A percentile compares a stretch with the other conserved stretches of the same genome.
Evolutionary conservation across 2,329 filamentous ascomycete genomes (phyloP).

Genomic region (Botrytis aclada): DNA sequence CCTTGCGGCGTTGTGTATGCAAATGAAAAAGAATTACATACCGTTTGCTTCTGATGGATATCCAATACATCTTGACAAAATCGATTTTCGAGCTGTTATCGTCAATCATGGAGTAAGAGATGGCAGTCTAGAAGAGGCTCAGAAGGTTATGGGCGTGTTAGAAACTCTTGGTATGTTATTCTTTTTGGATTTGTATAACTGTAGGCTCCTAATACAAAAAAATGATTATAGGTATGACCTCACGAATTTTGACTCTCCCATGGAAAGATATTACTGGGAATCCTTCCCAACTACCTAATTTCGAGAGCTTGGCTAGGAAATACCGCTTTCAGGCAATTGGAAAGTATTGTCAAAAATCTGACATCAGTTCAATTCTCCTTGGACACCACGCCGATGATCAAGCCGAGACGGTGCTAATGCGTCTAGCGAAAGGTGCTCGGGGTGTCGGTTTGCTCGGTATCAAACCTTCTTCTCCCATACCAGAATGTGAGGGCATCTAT

Average conservation of each 20-base stretch:
- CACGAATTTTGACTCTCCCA: slow-evolving; percentile 40
- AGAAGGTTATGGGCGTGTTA: slow-evolving; percentile 42
- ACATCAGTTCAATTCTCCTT: slow-evolving; percentile 63
- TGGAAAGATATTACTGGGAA: slow-evolving; percentile 47
- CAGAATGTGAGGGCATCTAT: slow-evolving; percentile 75
- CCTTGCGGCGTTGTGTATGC: slow-evolving; percentile 68
- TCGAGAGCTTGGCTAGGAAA: slow-evolving; percentile 74
- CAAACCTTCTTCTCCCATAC: slow-evolving; percentile 62
- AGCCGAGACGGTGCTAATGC: slow-evolving; percentile 83
- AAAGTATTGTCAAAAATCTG: slow-evolving; percentile 49
- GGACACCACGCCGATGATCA: slow-evolving; percentile 91
- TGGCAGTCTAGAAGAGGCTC: slow-evolving; percentile 53
- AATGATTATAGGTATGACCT: slow-evolving; percentile 30
- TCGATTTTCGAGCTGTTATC: slow-evolving; percentile 47
- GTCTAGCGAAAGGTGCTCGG: slow-evolving; percentile 64
- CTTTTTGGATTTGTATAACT: not conserved
- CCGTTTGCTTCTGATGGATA: not conserved
- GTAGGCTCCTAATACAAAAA: not conserved
- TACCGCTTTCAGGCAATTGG: slow-evolving; percentile 73
- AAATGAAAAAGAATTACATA: slow-evolving; percentile 36
- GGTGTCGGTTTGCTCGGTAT: slow-evolving; percentile 74
- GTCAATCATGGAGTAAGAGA: slow-evolving; percentile 57
- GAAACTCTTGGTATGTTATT: slow-evolving; percentile 27
- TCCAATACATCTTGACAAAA: slow-evolving; percentile 11
- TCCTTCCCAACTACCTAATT: slow-evolving; percentile 52